These are phyloP conservation scores for Geotrichum macrosporum DNA, from an alignment of 1,139 yeast species.

Conservation along the genomic window DNA sequence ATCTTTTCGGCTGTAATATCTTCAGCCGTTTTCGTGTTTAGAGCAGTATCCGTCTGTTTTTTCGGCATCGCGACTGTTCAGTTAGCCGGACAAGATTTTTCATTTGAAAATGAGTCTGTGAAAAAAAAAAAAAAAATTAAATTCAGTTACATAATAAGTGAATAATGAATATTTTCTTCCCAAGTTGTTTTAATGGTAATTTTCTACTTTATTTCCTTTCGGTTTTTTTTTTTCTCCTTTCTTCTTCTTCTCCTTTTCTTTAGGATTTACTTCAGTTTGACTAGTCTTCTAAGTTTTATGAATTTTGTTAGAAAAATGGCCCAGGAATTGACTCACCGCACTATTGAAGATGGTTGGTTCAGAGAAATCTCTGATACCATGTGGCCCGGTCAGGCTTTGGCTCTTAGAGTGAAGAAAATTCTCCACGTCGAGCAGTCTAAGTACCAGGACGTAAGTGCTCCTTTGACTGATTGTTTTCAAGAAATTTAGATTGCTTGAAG, in stretches of 20 bases:
- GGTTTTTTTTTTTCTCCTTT: slow-evolving; percentile 4
- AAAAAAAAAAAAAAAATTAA: not conserved
- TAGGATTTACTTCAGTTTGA: slow-evolving; percentile 11
- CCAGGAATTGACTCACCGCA: slow-evolving; percentile 36
- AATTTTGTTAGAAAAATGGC: slow-evolving; percentile 27
- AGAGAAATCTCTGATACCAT: slow-evolving; percentile 71
- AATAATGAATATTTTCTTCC: too few relatives aligned
- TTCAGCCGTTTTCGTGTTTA: slow-evolving; percentile 6
- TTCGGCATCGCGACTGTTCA: slow-evolving; percentile 1
- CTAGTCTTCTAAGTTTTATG: slow-evolving; percentile 6
- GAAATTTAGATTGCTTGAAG: not conserved
- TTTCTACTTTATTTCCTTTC: too few relatives aligned
- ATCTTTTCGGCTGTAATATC: slow-evolving; percentile 45
- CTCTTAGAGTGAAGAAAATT: slow-evolving; percentile 70
- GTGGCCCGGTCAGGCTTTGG: slow-evolving; percentile 98
- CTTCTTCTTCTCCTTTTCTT: slow-evolving; percentile 8
- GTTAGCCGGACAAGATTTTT: too few relatives aligned
- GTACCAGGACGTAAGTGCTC: slow-evolving; percentile 61
- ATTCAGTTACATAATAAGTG: too few relatives aligned
- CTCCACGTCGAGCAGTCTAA: slow-evolving; percentile 69
- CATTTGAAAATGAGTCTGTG: not conserved
- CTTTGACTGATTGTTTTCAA: not conserved
- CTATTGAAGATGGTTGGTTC: slow-evolving; percentile 30
- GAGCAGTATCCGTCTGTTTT: not conserved
- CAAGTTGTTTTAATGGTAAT: too few relatives aligned